A percentile compares a stretch with the other conserved stretches of the same genome.
phyloP scores from a whole-genome alignment of 148 eudicot genomes.

The Vaccinium macrocarpon region DNA sequence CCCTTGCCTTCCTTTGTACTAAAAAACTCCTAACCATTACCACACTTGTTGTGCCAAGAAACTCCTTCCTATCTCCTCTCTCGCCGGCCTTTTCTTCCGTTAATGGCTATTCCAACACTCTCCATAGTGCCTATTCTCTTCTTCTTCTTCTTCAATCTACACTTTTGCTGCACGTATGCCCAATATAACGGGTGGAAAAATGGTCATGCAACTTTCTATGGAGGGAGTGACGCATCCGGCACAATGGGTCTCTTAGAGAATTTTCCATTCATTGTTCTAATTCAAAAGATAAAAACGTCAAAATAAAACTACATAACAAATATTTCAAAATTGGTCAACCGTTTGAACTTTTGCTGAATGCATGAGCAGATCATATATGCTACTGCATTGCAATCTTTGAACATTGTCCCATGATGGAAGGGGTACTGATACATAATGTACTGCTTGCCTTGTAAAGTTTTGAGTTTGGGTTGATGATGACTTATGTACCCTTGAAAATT shows the following conservation, averaged over 20 bases:
- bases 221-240: slow-evolving; percentile 39
- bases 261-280: background rate
- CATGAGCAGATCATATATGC: background rate
- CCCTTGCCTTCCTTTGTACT: too few relatives aligned
- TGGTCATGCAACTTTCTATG: slow-evolving; percentile 89
- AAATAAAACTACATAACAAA: background rate
- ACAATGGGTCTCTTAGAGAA: background rate
- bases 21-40: too few relatives aligned
- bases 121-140: too few relatives aligned
- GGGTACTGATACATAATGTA: background rate
- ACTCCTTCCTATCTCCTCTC: too few relatives aligned
- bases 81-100: too few relatives aligned
- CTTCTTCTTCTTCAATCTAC: too few relatives aligned
- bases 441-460: background rate
- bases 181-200: slow-evolving; percentile 39
- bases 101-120: too few relatives aligned
- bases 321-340: background rate
- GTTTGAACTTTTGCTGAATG: background rate
- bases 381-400: background rate
- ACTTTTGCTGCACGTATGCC: slow-evolving; percentile 18
- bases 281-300: background rate
- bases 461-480: background rate
- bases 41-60: too few relatives aligned
- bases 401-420: background rate
- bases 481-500: background rate